phyloP scores from a whole-genome alignment of 139 green algal species.

The Chlamydomonas schloesseri region DNA sequence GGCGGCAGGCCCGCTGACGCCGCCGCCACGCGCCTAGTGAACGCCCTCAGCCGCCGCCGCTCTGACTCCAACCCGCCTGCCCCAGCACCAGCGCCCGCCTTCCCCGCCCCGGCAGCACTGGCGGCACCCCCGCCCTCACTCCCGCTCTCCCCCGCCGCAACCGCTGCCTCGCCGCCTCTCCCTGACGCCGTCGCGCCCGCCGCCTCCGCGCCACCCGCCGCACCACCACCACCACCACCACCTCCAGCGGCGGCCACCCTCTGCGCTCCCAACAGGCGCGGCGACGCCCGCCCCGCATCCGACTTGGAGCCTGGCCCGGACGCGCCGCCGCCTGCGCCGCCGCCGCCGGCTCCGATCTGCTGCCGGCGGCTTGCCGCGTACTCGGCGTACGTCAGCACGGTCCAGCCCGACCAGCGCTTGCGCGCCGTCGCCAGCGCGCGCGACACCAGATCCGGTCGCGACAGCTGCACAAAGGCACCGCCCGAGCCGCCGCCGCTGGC shows the following conservation, averaged over 20 bases:
- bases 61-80: not conserved
- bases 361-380: not conserved
- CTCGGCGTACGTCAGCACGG: not conserved
- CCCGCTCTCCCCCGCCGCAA: too few relatives aligned
- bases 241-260: too few relatives aligned
- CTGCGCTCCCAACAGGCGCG: not conserved
- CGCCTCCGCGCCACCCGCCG: not conserved
- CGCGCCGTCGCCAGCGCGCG: not conserved
- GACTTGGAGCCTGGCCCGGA: not conserved
- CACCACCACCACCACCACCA: not conserved
- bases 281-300: not conserved
- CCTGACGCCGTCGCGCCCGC: not conserved
- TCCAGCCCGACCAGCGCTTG: not conserved
- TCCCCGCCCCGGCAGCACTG: too few relatives aligned
- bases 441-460: not conserved
- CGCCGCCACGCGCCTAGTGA: not conserved
- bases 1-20: not conserved
- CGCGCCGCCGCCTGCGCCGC: too few relatives aligned
- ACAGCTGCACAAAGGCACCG: slow-evolving; percentile 10
- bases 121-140: too few relatives aligned
- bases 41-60: slow-evolving; percentile 1
- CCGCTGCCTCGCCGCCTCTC: not conserved
- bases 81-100: too few relatives aligned
- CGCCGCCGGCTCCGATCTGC: not conserved
- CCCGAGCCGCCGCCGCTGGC: not conserved